Evolutionary conservation across 2,329 filamentous ascomycete genomes (phyloP).

Genomic region (Trichoderma guizhouense): DNA sequence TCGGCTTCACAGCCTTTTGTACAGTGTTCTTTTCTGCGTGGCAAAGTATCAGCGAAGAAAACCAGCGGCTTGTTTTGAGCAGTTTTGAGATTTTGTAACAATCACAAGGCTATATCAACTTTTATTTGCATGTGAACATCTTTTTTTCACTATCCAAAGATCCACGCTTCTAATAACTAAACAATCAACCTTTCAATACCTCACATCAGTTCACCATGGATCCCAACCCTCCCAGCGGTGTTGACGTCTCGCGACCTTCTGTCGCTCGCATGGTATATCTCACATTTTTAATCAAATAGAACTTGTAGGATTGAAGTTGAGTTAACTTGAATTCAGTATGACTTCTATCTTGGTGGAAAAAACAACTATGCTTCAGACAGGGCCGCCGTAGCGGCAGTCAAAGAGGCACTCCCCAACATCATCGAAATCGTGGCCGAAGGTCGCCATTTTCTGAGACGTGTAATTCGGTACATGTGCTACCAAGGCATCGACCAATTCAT

Average conservation of each 20-base stretch:
- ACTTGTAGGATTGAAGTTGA: neutral
- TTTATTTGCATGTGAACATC: neutral
- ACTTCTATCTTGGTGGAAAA: constrained; percentile 3
- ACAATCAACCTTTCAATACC: neutral
- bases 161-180: neutral
- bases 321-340: neutral
- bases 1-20: neutral
- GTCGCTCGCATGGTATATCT: constrained; percentile 7
- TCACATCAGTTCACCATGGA: neutral
- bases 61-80: neutral
- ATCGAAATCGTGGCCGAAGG: neutral
- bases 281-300: neutral
- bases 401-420: neutral
- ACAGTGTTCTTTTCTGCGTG: neutral
- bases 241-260: neutral
- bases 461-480: constrained; percentile 1
- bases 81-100: neutral
- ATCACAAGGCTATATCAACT: neutral
- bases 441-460: neutral
- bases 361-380: constrained; percentile 1
- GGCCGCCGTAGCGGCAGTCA: neutral
- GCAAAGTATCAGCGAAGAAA: neutral
- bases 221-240: neutral
- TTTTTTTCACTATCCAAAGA: neutral
- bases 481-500: constrained; percentile 5